Base-by-base conservation (phyloP, 805 yeast genomes). In the Yarrowia keelungensis region DNA sequence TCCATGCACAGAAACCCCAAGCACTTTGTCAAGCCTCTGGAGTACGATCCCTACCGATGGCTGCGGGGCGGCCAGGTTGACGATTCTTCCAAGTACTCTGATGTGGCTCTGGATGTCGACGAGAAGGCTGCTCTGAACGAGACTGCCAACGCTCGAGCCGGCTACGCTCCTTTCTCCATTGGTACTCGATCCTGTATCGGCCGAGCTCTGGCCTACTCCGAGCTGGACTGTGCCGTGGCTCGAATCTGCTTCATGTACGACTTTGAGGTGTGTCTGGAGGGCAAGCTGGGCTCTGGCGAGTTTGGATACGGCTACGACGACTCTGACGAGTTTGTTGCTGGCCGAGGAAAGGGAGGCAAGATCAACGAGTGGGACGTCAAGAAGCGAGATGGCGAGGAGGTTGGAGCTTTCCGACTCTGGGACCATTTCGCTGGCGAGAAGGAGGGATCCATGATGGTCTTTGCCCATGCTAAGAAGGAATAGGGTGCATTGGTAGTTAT, bases 171-270 rank as follows among this genome's bases (percentile, higher is more conserved):
- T 10, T 70, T 70, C 62, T 70, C 71, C 9, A 54, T 70, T 10
- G 71, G 71, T 5, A 69, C 71, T n/a, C 67, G 71, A 49, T 69
- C 70, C 26, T 70, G 71, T 16, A 69, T 70, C 46, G 71, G 71
- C 14, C 46, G 71, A 35, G 54, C 70, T 38, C 64, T 70, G 19
- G 71, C 71, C 9, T 70, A 70, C 54, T 49, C 68, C 12, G 71
- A 70, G 61, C 61, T 70, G 16, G 71, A 70, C 53, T 49, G 69
- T 45, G 71, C 71, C 42, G 62, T 70, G 36, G 70, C 71, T 14
- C 62, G 71, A 36, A 67, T 68, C 36, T 70, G 65, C 32, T 70
- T 50, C 56, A 22, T 59, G 47, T 70, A 70, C 68, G 71, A 70
- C 67, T 69, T 70, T 41, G 50, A 68, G 41, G 70, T 70, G 8